These are phyloP conservation scores for Fraxinus albicans DNA, from an alignment of 305 asterid genomes.

Conservation along the genomic window DNA sequence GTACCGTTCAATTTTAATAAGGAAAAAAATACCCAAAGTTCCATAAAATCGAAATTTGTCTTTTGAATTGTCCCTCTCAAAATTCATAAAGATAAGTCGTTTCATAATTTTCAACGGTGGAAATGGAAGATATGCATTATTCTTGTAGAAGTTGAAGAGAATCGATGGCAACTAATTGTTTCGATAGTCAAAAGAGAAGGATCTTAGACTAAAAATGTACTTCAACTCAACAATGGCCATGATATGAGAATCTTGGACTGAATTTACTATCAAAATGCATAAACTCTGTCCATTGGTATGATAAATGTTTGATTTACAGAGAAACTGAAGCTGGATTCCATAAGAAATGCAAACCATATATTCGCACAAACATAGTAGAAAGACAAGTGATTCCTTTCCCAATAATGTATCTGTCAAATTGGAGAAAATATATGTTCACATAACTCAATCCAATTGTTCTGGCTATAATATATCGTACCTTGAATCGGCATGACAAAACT, in stretches of 20 bases:
- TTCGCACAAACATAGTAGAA: background rate
- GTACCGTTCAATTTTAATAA: background rate
- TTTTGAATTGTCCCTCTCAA: background rate
- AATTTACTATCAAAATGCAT: background rate
- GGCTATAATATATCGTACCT: background rate
- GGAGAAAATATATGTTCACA: background rate
- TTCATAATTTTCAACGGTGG: background rate
- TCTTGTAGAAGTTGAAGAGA: background rate
- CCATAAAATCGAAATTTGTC: background rate
- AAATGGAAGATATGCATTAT: constrained; percentile 4
- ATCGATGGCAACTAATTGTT: constrained; percentile 14
- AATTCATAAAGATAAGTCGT: background rate
- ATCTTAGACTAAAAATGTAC: constrained; percentile 4
- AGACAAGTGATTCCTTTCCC: background rate
- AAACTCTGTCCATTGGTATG: background rate
- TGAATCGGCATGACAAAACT: background rate
- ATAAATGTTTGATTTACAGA: background rate
- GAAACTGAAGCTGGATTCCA: background rate
- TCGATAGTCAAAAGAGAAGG: background rate
- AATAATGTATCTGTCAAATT: background rate
- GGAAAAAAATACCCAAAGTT: background rate
- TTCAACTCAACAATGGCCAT: constrained; percentile 1
- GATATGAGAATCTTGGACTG: constrained; percentile 2
- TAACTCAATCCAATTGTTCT: background rate
- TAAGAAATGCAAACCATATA: background rate